Conservation (phyloP, 805 yeast species). For the Metschnikowia arizonensis region DNA sequence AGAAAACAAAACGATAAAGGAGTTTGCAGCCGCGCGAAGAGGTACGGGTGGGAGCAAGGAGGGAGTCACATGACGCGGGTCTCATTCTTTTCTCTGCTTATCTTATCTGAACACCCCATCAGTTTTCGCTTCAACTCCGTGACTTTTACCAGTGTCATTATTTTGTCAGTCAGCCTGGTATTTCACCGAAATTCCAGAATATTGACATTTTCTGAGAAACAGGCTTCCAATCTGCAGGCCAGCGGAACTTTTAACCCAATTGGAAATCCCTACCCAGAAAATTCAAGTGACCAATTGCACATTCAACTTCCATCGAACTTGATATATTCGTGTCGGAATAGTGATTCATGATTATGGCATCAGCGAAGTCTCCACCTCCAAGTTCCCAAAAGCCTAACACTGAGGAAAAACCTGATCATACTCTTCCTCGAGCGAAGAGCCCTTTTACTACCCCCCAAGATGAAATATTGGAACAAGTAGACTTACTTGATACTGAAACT, state of each 20-base stretch:
- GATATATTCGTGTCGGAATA: background rate
- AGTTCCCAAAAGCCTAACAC: background rate
- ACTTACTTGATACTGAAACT: background rate
- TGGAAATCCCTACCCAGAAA: background rate
- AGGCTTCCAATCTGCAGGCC: background rate
- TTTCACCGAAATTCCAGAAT: too few species aligned
- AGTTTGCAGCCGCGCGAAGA: conserved; percentile 5
- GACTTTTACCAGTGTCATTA: background rate
- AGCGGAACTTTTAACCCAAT: background rate
- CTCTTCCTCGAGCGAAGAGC: conserved; percentile 1
- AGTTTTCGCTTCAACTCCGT: background rate
- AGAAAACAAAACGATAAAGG: background rate
- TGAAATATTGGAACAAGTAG: background rate
- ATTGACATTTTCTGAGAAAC: background rate
- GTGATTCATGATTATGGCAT: conserved; percentile 1
- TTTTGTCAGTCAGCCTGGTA: too few species aligned
- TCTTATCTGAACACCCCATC: conserved; percentile 12
- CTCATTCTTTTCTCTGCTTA: conserved; percentile 4
- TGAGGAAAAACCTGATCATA: background rate
- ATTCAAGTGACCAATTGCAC: background rate
- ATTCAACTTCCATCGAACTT: background rate
- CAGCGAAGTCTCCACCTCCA: background rate
- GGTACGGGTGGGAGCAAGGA: background rate
- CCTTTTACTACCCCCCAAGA: background rate
- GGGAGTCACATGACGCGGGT: conserved; percentile 7